phyloP scores from a whole-genome alignment of 768 basidiomycete species.

The Zangia roseola region DNA sequence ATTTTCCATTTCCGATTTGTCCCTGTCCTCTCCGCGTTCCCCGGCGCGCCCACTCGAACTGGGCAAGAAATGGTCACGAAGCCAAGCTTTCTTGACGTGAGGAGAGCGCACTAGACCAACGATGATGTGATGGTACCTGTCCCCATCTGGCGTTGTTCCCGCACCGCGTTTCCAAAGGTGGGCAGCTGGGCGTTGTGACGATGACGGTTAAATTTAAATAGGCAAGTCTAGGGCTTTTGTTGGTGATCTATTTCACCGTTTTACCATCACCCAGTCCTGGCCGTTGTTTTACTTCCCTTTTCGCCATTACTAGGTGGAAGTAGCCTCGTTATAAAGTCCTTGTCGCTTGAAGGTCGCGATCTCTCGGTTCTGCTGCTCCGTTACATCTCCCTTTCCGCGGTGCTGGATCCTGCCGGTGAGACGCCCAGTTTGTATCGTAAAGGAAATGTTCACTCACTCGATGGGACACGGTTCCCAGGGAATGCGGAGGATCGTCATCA shows the following conservation, averaged over 20 bases:
- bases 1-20: conserved; percentile 13
- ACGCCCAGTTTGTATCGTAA: background rate
- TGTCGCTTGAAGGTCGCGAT: background rate
- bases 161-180: conserved; percentile 11
- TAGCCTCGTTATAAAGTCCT: background rate
- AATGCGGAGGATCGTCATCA: conserved; percentile 38
- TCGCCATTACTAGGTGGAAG: background rate
- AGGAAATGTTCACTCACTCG: background rate
- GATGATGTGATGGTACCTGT: conserved; percentile 19
- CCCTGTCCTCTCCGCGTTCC: conserved; percentile 9
- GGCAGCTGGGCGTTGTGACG: background rate
- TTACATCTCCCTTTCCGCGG: background rate
- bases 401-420: conserved; percentile 11
- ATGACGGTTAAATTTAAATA: conserved; percentile 15
- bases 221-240: background rate
- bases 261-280: background rate
- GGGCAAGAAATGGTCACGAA: conserved; percentile 1
- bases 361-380: background rate
- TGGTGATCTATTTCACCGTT: conserved; percentile 1
- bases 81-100: conserved; percentile 2
- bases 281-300: background rate
- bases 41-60: conserved; percentile 3
- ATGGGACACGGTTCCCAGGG: conserved; percentile 8
- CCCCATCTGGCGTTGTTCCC: conserved; percentile 6
- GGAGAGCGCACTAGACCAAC: background rate